A percentile compares a stretch with the other conserved stretches of the same genome.
Evolutionary conservation across 495 filamentous ascomycete species (phyloP).

Genomic region (Astrothelium subdiscretum): DNA sequence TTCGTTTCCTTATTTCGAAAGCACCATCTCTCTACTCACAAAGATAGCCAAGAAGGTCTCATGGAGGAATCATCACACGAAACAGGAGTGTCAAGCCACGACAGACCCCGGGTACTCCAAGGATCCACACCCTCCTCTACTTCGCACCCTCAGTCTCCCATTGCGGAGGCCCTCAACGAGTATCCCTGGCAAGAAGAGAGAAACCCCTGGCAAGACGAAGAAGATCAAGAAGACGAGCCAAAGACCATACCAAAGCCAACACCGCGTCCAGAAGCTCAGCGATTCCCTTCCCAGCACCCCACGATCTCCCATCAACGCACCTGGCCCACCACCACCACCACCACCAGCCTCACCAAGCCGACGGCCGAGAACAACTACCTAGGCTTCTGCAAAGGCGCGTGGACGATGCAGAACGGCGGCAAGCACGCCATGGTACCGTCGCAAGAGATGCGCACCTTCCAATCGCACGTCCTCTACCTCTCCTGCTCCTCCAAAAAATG

Average conservation of each 20-base stretch:
- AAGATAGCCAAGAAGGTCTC: background rate
- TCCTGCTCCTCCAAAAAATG: slow-evolving; percentile 8
- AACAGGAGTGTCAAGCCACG: background rate
- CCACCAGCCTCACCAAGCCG: too few relatives aligned
- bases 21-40: background rate
- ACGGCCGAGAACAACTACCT: too few relatives aligned
- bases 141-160: background rate
- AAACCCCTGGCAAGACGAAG: background rate
- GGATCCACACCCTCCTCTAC: background rate
- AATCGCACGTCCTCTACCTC: slow-evolving; percentile 4
- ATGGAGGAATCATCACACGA: background rate
- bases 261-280: too few relatives aligned
- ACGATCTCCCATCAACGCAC: too few relatives aligned
- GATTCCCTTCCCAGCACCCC: too few relatives aligned
- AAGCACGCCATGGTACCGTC: background rate
- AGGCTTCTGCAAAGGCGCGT: slow-evolving; percentile 14
- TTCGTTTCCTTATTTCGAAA: background rate
- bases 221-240: background rate
- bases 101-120: background rate
- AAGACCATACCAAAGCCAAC: background rate
- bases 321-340: too few relatives aligned
- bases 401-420: slow-evolving; percentile 12
- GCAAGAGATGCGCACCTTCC: slow-evolving; percentile 5
- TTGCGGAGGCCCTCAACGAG: background rate
- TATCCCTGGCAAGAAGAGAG: background rate